phyloP scores from a whole-genome alignment of 441 rosid species.

The Gossypium trilobum region DNA sequence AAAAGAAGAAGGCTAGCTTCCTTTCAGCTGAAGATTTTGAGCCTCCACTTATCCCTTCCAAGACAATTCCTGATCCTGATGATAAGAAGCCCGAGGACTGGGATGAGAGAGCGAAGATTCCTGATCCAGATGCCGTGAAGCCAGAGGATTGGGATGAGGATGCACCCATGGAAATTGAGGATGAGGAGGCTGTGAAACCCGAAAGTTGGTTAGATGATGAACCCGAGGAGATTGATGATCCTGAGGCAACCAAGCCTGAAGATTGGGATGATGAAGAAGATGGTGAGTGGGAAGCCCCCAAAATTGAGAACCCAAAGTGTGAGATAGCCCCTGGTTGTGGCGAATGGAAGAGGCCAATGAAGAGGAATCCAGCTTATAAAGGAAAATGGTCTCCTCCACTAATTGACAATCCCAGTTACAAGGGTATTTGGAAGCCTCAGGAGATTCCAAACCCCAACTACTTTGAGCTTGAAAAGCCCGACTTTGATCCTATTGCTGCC shows the following conservation, averaged over 20 bases:
- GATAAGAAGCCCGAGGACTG: slow-evolving; percentile 92
- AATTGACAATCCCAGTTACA: slow-evolving; percentile 81
- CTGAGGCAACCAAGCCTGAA: slow-evolving; percentile 87
- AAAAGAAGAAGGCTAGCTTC: slow-evolving; percentile 71
- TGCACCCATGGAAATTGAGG: slow-evolving; percentile 78
- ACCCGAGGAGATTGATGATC: slow-evolving; percentile 91
- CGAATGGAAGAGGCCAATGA: slow-evolving; percentile 86
- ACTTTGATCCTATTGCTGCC: slow-evolving; percentile 81
- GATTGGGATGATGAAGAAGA: slow-evolving; percentile 99
- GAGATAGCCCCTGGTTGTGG: slow-evolving; percentile 83
- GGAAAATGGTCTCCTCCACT: slow-evolving; percentile 90
- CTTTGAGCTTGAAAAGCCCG: slow-evolving; percentile 73
- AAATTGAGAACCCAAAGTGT: slow-evolving; percentile 80
- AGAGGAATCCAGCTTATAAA: slow-evolving; percentile 82
- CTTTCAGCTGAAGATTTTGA: slow-evolving; percentile 73
- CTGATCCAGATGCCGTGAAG: slow-evolving; percentile 68
- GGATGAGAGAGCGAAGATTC: slow-evolving; percentile 82
- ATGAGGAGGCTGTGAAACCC: slow-evolving; percentile 88
- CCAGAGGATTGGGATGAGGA: slow-evolving; percentile 98
- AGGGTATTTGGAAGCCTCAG: slow-evolving; percentile 89
- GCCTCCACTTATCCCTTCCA: slow-evolving; percentile 74
- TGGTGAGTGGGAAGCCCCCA: slow-evolving; percentile 93
- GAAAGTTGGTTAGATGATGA: slow-evolving; percentile 94
- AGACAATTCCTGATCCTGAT: slow-evolving; percentile 87
- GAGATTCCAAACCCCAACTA: slow-evolving; percentile 79